Conservation (phyloP, 2,329 filamentous ascomycete species). For the Lasiodiplodia sp. region DNA sequence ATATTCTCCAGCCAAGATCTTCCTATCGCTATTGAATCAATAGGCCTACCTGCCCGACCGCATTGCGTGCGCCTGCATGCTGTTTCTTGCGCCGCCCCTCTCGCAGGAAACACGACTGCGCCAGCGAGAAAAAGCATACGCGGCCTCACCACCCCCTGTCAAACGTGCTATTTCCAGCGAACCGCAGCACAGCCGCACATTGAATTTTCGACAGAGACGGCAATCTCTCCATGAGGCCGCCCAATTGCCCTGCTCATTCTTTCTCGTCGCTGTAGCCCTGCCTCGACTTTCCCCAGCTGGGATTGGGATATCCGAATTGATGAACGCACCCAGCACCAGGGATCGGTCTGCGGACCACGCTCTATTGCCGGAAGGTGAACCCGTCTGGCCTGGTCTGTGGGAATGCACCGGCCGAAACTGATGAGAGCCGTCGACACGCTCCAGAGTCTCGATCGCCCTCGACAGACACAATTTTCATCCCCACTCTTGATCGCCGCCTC, state of each 20-base stretch:
- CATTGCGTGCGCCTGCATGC: not conserved
- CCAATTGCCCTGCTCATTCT: not conserved
- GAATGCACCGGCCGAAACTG: slow-evolving; percentile 8
- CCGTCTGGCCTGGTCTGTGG: slow-evolving; percentile 14
- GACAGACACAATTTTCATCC: slow-evolving; percentile 5
- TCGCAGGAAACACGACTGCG: slow-evolving; percentile 14
- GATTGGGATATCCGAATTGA: slow-evolving; percentile 4
- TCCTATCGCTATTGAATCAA: not conserved
- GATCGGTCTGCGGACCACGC: not conserved
- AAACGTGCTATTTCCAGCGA: slow-evolving; percentile 21
- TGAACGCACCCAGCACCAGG: slow-evolving; percentile 4
- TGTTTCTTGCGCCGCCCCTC: not conserved
- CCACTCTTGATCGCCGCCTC: not conserved
- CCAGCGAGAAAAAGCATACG: slow-evolving; percentile 15
- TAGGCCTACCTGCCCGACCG: not conserved
- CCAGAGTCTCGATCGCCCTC: not conserved
- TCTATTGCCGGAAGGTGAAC: not conserved
- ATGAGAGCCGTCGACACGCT: slow-evolving; percentile 4
- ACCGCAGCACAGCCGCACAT: slow-evolving; percentile 25
- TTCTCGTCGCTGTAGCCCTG: not conserved
- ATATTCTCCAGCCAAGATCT: not conserved
- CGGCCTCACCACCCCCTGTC: slow-evolving; percentile 22
- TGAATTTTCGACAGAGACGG: slow-evolving; percentile 6
- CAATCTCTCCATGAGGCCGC: slow-evolving; percentile 5
- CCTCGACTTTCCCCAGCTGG: not conserved